phyloP scores from a whole-genome alignment of 2,329 filamentous ascomycete species.

The Aspergillus uvarum region DNA sequence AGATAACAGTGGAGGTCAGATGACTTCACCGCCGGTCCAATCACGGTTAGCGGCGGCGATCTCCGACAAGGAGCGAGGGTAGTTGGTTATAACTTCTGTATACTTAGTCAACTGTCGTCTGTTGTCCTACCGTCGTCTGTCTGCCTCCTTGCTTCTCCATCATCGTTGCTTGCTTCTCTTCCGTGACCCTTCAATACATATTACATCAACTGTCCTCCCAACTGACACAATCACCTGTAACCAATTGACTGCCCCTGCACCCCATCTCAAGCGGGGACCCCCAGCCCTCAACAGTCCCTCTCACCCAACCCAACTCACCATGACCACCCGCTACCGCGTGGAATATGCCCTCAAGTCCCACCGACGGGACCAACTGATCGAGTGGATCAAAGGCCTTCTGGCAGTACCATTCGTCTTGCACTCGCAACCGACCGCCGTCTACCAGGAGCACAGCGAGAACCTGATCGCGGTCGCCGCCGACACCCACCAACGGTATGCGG shows the following conservation, averaged over 20 bases:
- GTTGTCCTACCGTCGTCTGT: neutral
- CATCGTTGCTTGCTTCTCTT: too few species aligned
- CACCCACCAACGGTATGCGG: constrained; percentile 84
- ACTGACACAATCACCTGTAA: neutral
- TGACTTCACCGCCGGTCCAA: neutral
- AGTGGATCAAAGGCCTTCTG: constrained; percentile 95
- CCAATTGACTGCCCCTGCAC: neutral
- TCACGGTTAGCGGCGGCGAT: neutral
- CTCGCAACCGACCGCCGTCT: constrained; percentile 87
- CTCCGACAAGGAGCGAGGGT: neutral
- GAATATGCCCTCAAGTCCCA: constrained; percentile 76
- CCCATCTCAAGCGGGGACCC: neutral
- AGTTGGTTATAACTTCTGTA: neutral
- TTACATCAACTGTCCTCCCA: too few species aligned
- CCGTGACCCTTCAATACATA: too few species aligned
- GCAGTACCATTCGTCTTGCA: constrained; percentile 96
- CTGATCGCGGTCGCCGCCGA: constrained; percentile 73
- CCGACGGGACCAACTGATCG: constrained; percentile 82
- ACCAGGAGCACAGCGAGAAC: constrained; percentile 64
- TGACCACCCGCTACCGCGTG: constrained; percentile 57
- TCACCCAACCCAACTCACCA: constrained; percentile 20
- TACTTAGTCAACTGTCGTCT: neutral
- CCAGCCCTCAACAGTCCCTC: neutral
- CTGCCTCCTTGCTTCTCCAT: neutral
- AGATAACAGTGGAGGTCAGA: neutral